Percentiles rank a stretch among this genome's conserved stretches.
Conservation (phyloP, 2,329 filamentous ascomycete species). For the Gaeumannomyces sp. region DNA sequence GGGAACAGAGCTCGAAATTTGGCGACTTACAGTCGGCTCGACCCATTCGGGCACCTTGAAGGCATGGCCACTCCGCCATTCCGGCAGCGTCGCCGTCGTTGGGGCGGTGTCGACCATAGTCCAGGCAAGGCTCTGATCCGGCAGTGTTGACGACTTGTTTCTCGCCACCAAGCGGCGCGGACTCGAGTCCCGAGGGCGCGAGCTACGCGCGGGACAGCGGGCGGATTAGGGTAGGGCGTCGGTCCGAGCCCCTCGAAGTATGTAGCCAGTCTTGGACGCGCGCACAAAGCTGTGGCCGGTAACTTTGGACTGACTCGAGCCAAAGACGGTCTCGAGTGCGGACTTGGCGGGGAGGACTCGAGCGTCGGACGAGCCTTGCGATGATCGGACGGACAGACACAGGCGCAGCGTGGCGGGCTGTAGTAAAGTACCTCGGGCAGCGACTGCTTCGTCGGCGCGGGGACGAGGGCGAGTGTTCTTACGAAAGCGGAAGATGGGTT, state of each 20-base stretch:
- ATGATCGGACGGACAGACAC: not conserved
- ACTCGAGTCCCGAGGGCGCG: too few relatives aligned
- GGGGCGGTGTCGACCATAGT: not conserved
- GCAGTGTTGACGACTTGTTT: not conserved
- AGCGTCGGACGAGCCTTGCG: not conserved
- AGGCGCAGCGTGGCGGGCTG: not conserved
- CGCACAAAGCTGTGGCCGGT: not conserved
- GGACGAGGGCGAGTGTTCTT: not conserved
- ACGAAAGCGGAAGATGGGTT: not conserved
- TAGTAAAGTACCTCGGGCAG: not conserved
- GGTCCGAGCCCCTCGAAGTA: not conserved
- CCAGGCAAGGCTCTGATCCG: too few relatives aligned
- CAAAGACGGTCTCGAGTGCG: not conserved
- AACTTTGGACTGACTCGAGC: not conserved
- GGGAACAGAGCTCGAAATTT: not conserved
- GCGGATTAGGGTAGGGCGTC: not conserved
- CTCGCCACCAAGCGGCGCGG: not conserved
- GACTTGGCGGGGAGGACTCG: not conserved
- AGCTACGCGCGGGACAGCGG: not conserved
- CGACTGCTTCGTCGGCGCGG: not conserved
- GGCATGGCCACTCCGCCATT: slow-evolving; percentile 13
- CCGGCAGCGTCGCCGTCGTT: not conserved
- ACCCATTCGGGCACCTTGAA: slow-evolving; percentile 27
- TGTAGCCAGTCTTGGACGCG: not conserved
- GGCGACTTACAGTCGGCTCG: slow-evolving; percentile 25